phyloP scores from a whole-genome alignment of 768 basidiomycete genomes.

The Agrocybe praecox region DNA sequence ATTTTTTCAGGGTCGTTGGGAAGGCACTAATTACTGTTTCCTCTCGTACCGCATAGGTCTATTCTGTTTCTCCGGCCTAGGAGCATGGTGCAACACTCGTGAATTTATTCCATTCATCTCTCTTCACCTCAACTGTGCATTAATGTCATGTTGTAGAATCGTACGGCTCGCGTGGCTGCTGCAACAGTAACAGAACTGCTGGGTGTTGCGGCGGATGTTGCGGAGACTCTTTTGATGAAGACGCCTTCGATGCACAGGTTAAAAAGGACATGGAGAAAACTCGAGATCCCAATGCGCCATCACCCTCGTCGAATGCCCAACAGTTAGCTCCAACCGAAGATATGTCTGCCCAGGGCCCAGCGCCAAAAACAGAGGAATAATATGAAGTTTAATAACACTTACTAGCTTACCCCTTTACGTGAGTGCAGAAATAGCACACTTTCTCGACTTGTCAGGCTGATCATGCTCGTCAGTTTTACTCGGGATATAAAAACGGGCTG shows the following conservation, averaged over 20 bases:
- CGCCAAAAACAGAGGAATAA: background rate
- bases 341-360: constrained; percentile 21
- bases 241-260: constrained; percentile 41
- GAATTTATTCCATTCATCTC: background rate
- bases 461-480: background rate
- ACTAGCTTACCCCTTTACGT: background rate
- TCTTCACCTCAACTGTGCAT: background rate
- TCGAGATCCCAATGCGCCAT: constrained; percentile 26
- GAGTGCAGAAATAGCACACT: background rate
- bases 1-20: background rate
- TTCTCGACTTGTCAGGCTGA: too few species aligned
- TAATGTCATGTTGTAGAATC: constrained; percentile 19
- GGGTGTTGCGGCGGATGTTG: constrained; percentile 52
- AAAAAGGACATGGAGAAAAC: constrained; percentile 40
- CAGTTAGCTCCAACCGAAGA: constrained; percentile 25
- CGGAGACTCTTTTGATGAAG: constrained; percentile 44
- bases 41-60: constrained; percentile 10
- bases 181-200: constrained; percentile 26
- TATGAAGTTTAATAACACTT: background rate
- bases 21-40: background rate
- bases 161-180: constrained; percentile 34
- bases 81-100: constrained; percentile 23
- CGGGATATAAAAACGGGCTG: too few species aligned
- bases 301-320: constrained; percentile 7
- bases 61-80: constrained; percentile 20